Evolutionary conservation across 495 filamentous ascomycete genomes (phyloP).

Genomic region (Penicillium coprophilum): DNA sequence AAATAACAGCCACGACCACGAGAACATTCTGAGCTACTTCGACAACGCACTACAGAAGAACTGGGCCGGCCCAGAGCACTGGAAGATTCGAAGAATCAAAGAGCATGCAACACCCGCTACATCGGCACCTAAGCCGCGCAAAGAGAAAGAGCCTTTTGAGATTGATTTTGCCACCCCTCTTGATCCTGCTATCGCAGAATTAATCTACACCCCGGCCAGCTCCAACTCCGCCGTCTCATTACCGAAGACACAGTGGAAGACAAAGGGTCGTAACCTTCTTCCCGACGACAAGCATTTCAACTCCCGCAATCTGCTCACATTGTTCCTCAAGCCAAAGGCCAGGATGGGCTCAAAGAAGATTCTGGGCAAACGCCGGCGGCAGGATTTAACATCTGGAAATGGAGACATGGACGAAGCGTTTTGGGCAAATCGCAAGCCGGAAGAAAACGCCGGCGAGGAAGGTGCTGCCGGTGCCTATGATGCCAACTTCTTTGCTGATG

Average conservation of each 20-base stretch:
- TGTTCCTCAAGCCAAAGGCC: constrained; percentile 95
- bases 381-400: constrained; percentile 55
- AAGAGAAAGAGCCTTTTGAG: constrained; percentile 95
- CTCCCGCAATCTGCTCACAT: constrained; percentile 78
- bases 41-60: constrained; percentile 93
- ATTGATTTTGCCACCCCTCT: constrained; percentile 84
- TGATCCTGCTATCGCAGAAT: constrained; percentile 66
- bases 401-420: constrained; percentile 89
- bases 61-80: constrained; percentile 99
- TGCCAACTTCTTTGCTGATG: constrained; percentile 97
- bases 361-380: constrained; percentile 34
- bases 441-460: constrained; percentile 55
- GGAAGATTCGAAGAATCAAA: constrained; percentile 93
- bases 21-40: constrained; percentile 95
- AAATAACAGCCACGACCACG: constrained; percentile 63
- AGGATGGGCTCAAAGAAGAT: constrained; percentile 62
- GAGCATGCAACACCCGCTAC: constrained; percentile 64
- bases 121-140: constrained; percentile 59
- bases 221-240: constrained; percentile 79
- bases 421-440: constrained; percentile 76
- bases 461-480: constrained; percentile 74
- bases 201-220: constrained; percentile 79
- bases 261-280: constrained; percentile 86
- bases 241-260: constrained; percentile 92
- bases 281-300: constrained; percentile 99